Conservation (phyloP, 805 yeast genomes). For the Brettanomyces bruxellensis region DNA sequence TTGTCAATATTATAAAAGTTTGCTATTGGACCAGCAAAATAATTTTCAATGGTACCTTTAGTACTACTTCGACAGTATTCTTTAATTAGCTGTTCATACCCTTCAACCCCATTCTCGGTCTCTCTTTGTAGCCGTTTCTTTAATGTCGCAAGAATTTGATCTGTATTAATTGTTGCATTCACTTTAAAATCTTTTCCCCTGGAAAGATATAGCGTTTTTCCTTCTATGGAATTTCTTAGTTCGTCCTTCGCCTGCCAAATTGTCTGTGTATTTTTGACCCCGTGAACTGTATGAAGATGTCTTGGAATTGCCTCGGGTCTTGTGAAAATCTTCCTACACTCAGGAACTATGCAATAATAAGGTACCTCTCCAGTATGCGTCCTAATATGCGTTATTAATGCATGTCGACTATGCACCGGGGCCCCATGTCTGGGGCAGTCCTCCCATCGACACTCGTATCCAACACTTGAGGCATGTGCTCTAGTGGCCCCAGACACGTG, state of each 20-base stretch:
- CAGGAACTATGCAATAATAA: conserved; percentile 55
- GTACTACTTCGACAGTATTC: conserved; percentile 4
- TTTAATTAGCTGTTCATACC: conserved; percentile 7
- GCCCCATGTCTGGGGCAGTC: conserved; percentile 45
- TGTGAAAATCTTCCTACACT: conserved; percentile 52
- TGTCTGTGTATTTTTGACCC: conserved; percentile 26
- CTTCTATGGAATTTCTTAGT: conserved; percentile 4
- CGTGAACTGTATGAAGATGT: conserved; percentile 56
- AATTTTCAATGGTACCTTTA: background rate
- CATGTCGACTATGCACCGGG: conserved; percentile 45
- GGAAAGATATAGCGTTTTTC: conserved; percentile 3
- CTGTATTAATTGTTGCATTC: conserved; percentile 1
- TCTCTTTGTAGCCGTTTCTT: conserved; percentile 2
- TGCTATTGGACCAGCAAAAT: conserved; percentile 4
- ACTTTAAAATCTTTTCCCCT: conserved; percentile 3
- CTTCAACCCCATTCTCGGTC: conserved; percentile 1
- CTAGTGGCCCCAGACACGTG: conserved; percentile 23
- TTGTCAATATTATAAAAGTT: conserved; percentile 9
- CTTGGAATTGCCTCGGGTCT: conserved; percentile 54
- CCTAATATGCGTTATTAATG: conserved; percentile 53
- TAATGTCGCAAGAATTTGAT: conserved; percentile 2
- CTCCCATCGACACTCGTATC: conserved; percentile 54
- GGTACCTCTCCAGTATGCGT: conserved; percentile 64
- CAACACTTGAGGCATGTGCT: conserved; percentile 10
- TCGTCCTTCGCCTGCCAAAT: conserved; percentile 14